A percentile compares a stretch with the other conserved stretches of the same genome.
Evolutionary conservation across 495 filamentous ascomycete genomes (phyloP).

Genomic region (Podospora pseudocomata): DNA sequence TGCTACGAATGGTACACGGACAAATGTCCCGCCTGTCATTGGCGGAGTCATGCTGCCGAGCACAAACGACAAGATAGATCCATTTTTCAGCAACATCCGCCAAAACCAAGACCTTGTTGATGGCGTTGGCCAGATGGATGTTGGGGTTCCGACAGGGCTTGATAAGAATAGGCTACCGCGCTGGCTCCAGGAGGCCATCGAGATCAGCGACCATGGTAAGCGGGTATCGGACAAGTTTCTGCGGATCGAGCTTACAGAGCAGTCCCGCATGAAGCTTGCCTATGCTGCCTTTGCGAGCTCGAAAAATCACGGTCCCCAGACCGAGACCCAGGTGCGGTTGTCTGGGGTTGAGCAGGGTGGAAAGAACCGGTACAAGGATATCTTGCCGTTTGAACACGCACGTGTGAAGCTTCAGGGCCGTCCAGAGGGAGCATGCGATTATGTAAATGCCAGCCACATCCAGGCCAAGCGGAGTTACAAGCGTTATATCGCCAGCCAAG

Average conservation of each 20-base stretch:
- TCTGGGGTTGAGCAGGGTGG: slow-evolving; percentile 91
- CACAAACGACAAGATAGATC: slow-evolving; percentile 64
- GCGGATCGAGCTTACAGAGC: slow-evolving; percentile 75
- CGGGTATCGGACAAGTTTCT: slow-evolving; percentile 79
- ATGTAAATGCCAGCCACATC: slow-evolving; percentile 90
- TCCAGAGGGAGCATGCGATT: slow-evolving; percentile 75
- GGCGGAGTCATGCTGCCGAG: slow-evolving; percentile 83
- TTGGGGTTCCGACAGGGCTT: slow-evolving; percentile 63
- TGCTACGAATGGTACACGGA: slow-evolving; percentile 23
- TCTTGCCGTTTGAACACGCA: slow-evolving; percentile 93
- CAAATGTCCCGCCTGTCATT: slow-evolving; percentile 67
- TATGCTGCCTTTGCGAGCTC: slow-evolving; percentile 55
- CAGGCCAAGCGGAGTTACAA: slow-evolving; percentile 74
- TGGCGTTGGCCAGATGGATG: slow-evolving; percentile 84
- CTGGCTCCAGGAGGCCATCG: slow-evolving; percentile 72
- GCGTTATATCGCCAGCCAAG: slow-evolving; percentile 93
- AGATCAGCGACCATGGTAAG: slow-evolving; percentile 67
- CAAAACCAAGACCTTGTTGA: slow-evolving; percentile 96
- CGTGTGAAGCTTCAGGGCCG: slow-evolving; percentile 74
- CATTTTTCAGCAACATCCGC: slow-evolving; percentile 93
- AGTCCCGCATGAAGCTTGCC: slow-evolving; percentile 87
- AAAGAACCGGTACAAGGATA: slow-evolving; percentile 97
- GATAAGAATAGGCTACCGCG: slow-evolving; percentile 57
- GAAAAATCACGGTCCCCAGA: slow-evolving; percentile 1
- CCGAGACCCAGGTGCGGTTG: slow-evolving; percentile 47